These are phyloP conservation scores for Diaporthe batatas DNA, from an alignment of 2,329 filamentous ascomycete genomes.

Conservation along the genomic window DNA sequence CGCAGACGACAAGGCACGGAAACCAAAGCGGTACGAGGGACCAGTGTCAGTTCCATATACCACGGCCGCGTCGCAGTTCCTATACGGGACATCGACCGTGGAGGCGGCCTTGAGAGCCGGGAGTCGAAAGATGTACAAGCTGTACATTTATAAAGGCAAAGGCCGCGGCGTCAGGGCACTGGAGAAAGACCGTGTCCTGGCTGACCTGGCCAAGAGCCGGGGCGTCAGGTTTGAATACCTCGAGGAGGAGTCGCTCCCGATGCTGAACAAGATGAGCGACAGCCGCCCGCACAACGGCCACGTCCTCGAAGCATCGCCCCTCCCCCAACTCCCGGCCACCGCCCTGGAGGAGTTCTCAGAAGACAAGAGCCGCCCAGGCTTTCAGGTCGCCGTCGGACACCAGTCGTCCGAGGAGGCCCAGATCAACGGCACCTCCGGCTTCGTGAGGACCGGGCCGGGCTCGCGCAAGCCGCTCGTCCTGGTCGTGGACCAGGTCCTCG, in stretches of 20 bases:
- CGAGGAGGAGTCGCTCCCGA: slow-evolving; percentile 69
- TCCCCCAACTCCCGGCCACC: slow-evolving; percentile 78
- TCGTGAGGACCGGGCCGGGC: slow-evolving; percentile 58
- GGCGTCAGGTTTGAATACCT: slow-evolving; percentile 71
- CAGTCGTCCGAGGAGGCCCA: slow-evolving; percentile 81
- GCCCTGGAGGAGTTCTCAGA: slow-evolving; percentile 66
- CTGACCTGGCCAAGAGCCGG: slow-evolving; percentile 60
- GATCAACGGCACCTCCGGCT: slow-evolving; percentile 77
- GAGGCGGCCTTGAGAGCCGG: slow-evolving; percentile 78
- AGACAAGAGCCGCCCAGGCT: slow-evolving; percentile 61
- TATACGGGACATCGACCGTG: slow-evolving; percentile 88
- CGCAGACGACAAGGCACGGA: slow-evolving; percentile 31
- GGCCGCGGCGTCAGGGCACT: slow-evolving; percentile 61
- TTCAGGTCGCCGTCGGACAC: slow-evolving; percentile 70
- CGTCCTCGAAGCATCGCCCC: slow-evolving; percentile 86
- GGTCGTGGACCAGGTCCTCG: slow-evolving; percentile 81
- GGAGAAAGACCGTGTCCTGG: slow-evolving; percentile 59
- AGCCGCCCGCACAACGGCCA: slow-evolving; percentile 91
- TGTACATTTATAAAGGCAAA: slow-evolving; percentile 79
- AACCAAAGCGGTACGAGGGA: slow-evolving; percentile 34
- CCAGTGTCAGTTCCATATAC: slow-evolving; percentile 66
- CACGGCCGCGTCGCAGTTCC: slow-evolving; percentile 89
- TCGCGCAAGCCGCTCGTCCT: slow-evolving; percentile 77
- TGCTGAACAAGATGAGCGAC: slow-evolving; percentile 86
- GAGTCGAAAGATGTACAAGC: slow-evolving; percentile 81